Conservation (phyloP, 78 protist species). For the Thecamonas trahens region DNA sequence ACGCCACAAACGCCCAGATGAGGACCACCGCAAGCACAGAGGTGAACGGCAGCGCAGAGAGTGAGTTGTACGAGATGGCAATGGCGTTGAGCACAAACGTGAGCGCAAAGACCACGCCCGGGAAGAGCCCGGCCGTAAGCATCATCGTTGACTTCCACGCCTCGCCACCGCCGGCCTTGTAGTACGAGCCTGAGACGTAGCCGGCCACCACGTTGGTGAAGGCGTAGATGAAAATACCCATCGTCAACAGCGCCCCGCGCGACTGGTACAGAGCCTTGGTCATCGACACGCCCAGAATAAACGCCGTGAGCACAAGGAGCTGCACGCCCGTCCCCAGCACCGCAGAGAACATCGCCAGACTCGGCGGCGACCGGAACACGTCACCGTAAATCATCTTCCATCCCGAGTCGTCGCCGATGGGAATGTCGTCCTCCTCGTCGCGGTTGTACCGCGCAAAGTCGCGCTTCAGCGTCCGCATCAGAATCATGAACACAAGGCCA, state of each 20-base stretch:
- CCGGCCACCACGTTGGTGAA: constrained; percentile 50
- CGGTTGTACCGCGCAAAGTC: constrained; percentile 50
- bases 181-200: constrained; percentile 26
- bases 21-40: constrained; percentile 3
- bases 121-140: constrained; percentile 44
- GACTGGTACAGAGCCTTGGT: not conserved
- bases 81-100: constrained; percentile 49
- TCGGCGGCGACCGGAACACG: constrained; percentile 67
- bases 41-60: constrained; percentile 30
- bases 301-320: constrained; percentile 12
- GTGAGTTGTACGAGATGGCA: constrained; percentile 40
- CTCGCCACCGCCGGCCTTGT: constrained; percentile 33
- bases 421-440: constrained; percentile 42
- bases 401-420: constrained; percentile 61
- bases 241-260: constrained; percentile 49
- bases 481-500: constrained; percentile 63
- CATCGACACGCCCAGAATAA: not conserved
- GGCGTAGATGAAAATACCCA: constrained; percentile 39
- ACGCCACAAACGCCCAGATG: constrained; percentile 59
- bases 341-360: constrained; percentile 37
- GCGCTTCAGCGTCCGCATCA: constrained; percentile 60
- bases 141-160: constrained; percentile 64
- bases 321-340: constrained; percentile 69
- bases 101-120: not conserved
- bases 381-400: constrained; percentile 78